Evolutionary conservation across 2,329 filamentous ascomycete genomes (phyloP).

Genomic region (Cadophora sp.): DNA sequence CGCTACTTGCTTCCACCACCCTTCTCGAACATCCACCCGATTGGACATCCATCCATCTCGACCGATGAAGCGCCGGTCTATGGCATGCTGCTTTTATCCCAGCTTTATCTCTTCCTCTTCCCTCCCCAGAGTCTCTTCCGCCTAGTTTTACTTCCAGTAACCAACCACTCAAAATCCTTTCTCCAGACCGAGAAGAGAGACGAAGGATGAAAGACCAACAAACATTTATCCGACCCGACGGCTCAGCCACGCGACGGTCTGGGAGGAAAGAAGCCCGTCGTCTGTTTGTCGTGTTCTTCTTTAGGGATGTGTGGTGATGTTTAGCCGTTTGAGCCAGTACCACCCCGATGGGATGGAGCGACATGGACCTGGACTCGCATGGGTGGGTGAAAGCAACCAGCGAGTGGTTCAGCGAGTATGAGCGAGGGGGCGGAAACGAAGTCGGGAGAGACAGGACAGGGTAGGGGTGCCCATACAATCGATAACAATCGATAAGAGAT

Average conservation of each 20-base stretch:
- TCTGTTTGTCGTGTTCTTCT: not conserved
- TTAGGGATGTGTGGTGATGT: no score
- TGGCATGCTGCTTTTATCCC: not conserved
- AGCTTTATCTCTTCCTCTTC: no score
- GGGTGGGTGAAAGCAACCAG: not conserved
- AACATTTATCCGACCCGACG: conserved; percentile 8
- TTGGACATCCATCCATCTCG: not conserved
- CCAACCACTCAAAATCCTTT: no score
- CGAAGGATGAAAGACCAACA: not conserved
- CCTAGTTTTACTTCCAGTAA: no score
- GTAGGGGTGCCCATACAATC: not conserved
- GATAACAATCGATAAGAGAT: not conserved
- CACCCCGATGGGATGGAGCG: not conserved
- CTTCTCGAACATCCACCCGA: not conserved
- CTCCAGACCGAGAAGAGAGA: no score
- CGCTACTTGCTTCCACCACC: not conserved
- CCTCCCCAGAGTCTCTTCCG: not conserved
- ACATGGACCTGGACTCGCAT: no score
- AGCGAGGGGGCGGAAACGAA: not conserved
- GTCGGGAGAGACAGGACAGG: not conserved
- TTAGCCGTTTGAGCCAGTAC: not conserved
- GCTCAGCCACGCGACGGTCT: conserved; percentile 7
- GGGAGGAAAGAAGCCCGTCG: not conserved
- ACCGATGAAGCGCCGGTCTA: conserved; percentile 7
- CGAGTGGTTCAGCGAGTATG: conserved; percentile 6